These are phyloP conservation scores for Lactarius sp. DNA, from an alignment of 768 basidiomycete genomes.

Conservation along the genomic window DNA sequence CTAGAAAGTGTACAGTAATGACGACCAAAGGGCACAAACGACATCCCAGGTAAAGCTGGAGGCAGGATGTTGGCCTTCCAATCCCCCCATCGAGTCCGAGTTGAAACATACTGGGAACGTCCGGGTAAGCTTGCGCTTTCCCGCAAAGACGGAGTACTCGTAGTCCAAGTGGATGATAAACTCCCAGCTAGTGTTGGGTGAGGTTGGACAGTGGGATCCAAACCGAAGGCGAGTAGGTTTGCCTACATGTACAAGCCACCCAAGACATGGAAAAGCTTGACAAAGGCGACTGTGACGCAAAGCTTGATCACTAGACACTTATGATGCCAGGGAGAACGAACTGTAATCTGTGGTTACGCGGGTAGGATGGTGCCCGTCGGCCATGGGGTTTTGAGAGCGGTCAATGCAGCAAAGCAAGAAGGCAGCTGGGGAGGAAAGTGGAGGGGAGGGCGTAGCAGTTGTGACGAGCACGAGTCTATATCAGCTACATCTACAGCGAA, in stretches of 20 bases:
- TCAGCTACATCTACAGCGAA: not conserved
- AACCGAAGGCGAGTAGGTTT: not conserved
- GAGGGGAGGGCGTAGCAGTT: too few species aligned
- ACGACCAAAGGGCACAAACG: not conserved
- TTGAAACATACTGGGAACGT: slow-evolving; percentile 10
- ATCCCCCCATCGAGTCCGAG: not conserved
- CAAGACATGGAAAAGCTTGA: slow-evolving; percentile 6
- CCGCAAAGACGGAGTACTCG: not conserved
- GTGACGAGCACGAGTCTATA: not conserved
- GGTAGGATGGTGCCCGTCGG: not conserved
- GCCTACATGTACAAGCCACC: slow-evolving; percentile 18
- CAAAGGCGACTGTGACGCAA: slow-evolving; percentile 1
- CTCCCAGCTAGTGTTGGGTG: slow-evolving; percentile 12
- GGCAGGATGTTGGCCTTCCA: not conserved
- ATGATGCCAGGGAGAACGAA: not conserved
- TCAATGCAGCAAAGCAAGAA: not conserved
- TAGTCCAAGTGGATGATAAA: slow-evolving; percentile 6
- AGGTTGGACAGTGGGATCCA: too few species aligned
- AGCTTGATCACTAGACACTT: not conserved
- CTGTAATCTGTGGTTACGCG: not conserved
- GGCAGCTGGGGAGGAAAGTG: not conserved
- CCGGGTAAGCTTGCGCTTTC: slow-evolving; percentile 9
- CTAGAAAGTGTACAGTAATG: not conserved
- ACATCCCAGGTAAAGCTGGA: not conserved
- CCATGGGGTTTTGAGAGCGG: not conserved